Percentiles rank a stretch among this genome's conserved stretches.
Conservation (phyloP, 805 yeast species). For the Monosporozyma servazzii region DNA sequence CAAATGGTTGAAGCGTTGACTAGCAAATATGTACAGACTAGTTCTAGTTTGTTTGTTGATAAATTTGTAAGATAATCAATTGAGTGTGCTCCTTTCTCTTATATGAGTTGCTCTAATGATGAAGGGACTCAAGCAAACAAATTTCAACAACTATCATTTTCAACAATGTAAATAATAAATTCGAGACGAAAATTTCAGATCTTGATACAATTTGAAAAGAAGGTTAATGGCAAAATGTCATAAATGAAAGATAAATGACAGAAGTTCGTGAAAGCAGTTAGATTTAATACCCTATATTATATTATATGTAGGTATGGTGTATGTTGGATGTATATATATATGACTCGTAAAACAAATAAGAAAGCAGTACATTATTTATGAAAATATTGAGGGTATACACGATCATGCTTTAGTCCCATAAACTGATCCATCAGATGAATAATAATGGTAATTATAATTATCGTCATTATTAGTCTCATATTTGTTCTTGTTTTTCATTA, state of each 20-base stretch:
- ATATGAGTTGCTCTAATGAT: not conserved
- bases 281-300: not conserved
- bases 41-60: not conserved
- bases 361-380: not conserved
- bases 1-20: not conserved
- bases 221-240: not conserved
- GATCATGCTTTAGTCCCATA: not conserved
- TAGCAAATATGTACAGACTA: not conserved
- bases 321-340: not conserved
- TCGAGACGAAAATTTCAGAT: not conserved
- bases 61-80: not conserved
- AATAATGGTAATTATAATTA: conserved; percentile 3
- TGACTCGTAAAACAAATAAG: not conserved
- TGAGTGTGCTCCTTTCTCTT: not conserved
- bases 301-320: not conserved
- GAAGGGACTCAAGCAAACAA: not conserved
- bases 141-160: not conserved
- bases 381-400: not conserved
- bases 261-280: not conserved
- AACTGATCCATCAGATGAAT: conserved; percentile 11
- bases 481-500: not conserved
- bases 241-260: not conserved
- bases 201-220: not conserved
- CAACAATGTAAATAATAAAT: not conserved
- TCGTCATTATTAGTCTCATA: conserved; percentile 8